These are phyloP conservation scores for Clavariopsis aquatica DNA, from an alignment of 495 filamentous ascomycete species.

Conservation along the genomic window DNA sequence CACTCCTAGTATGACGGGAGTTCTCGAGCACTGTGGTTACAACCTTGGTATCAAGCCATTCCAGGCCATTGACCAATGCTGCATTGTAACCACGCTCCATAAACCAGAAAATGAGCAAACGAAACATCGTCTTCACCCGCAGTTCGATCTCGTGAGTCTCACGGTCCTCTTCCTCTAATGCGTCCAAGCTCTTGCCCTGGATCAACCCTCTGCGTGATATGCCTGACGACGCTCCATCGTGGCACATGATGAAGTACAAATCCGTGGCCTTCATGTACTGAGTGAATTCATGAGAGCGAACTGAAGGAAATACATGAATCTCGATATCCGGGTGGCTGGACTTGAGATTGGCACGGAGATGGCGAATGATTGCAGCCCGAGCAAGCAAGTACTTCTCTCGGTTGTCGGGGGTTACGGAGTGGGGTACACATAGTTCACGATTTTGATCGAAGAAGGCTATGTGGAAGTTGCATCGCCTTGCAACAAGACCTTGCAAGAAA, in stretches of 20 bases:
- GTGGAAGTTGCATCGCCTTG: constrained; percentile 67
- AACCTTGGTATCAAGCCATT: constrained; percentile 63
- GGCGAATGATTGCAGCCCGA: constrained; percentile 61
- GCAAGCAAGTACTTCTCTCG: constrained; percentile 60
- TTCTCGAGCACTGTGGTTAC: constrained; percentile 31
- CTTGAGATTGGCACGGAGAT: constrained; percentile 53
- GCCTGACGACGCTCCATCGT: constrained; percentile 54
- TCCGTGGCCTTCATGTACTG: constrained; percentile 55
- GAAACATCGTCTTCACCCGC: constrained; percentile 42
- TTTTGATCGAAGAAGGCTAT: constrained; percentile 66
- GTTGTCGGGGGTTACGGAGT: constrained; percentile 16
- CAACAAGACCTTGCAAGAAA: constrained; percentile 59
- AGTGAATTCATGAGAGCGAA: constrained; percentile 51
- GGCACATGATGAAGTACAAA: constrained; percentile 69
- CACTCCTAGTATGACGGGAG: constrained; percentile 3
- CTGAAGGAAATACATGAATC: constrained; percentile 52
- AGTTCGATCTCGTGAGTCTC: constrained; percentile 12
- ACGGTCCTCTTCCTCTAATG: constrained; percentile 14
- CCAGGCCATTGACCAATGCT: constrained; percentile 60
- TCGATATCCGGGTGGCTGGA: constrained; percentile 42
- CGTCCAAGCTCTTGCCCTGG: constrained; percentile 10
- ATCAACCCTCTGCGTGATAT: constrained; percentile 3
- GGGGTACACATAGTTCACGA: constrained; percentile 51
- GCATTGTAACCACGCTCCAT: constrained; percentile 56
- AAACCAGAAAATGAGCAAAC: constrained; percentile 54